Conservation (phyloP, 345 rosid species). For the Geranium brycei region DNA sequence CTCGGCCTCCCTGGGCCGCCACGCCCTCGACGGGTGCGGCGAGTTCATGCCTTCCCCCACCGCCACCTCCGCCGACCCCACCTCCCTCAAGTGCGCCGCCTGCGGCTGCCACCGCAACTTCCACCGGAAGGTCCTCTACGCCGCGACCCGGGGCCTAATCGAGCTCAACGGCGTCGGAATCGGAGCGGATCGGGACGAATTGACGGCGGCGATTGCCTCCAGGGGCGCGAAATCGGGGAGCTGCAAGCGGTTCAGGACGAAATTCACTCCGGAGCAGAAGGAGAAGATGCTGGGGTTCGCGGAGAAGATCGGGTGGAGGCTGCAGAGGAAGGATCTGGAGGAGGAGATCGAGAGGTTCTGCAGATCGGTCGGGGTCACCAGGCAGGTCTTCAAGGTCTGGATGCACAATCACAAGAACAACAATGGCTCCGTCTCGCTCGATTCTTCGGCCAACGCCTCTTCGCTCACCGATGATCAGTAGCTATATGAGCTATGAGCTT, state of each 20-base stretch:
- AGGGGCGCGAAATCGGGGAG: conserved; percentile 11
- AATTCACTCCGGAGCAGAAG: conserved; percentile 55
- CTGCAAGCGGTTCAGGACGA: conserved; percentile 44
- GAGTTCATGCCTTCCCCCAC: conserved; percentile 38
- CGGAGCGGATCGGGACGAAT: too few relatives aligned
- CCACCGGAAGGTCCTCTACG: conserved; percentile 45
- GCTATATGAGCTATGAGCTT: background rate
- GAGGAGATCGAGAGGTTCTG: conserved; percentile 52
- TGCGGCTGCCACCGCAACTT: conserved; percentile 97
- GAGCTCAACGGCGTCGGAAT: too few relatives aligned
- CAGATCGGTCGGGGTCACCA: conserved; percentile 33
- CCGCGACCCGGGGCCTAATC: conserved; percentile 7
- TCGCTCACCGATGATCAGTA: conserved; percentile 34
- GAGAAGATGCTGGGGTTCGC: conserved; percentile 50
- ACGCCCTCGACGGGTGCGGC: conserved; percentile 78
- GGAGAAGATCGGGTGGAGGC: conserved; percentile 49
- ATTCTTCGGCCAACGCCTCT: conserved; percentile 41
- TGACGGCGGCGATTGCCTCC: conserved; percentile 8
- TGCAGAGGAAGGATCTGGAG: conserved; percentile 40
- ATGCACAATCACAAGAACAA: conserved; percentile 62
- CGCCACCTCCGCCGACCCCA: background rate
- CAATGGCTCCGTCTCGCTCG: conserved; percentile 22
- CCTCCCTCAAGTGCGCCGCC: conserved; percentile 55
- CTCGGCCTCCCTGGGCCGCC: too few relatives aligned
- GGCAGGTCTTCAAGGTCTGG: conserved; percentile 63